Evolutionary conservation across 2,329 filamentous ascomycete species (phyloP).

Genomic region (Pseudopithomyces chartarum): DNA sequence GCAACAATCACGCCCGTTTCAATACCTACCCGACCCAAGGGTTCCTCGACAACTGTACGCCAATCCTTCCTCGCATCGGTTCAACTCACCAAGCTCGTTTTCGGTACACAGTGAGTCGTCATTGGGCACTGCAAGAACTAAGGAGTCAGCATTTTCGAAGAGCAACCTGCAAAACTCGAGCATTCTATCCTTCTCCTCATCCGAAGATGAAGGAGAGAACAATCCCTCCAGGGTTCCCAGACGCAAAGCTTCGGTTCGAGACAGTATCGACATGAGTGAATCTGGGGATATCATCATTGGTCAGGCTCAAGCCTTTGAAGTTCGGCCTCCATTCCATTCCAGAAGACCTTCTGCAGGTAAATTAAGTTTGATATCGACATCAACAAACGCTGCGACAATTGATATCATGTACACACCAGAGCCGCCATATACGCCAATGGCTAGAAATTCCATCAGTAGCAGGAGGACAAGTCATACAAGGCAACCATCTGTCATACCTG

Average conservation of each 20-base stretch:
- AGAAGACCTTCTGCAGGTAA: constrained; percentile 35
- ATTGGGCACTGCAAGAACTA: constrained; percentile 35
- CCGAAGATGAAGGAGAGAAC: constrained; percentile 42
- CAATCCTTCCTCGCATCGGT: constrained; percentile 25
- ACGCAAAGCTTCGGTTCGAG: constrained; percentile 28
- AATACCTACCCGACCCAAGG: constrained; percentile 17
- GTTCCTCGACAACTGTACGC: constrained; percentile 28
- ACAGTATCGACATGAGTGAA: constrained; percentile 42
- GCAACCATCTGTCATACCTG: constrained; percentile 46
- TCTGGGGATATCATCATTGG: constrained; percentile 43
- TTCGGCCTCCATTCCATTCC: constrained; percentile 25
- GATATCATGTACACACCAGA: constrained; percentile 47
- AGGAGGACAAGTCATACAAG: constrained; percentile 37
- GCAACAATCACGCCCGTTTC: constrained; percentile 19
- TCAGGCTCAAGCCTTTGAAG: constrained; percentile 43
- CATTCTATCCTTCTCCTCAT: constrained; percentile 47
- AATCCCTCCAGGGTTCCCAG: constrained; percentile 1
- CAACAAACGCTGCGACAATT: constrained; percentile 45
- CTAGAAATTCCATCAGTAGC: constrained; percentile 24
- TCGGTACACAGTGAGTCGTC: constrained; percentile 35
- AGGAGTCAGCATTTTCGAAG: constrained; percentile 37
- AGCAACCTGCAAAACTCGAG: constrained; percentile 45
- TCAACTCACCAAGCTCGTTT: constrained; percentile 37
- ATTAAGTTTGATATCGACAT: constrained; percentile 40
- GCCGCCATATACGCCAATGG: constrained; percentile 22